A percentile compares a stretch with the other conserved stretches of the same genome.
Conservation (phyloP, 2,329 filamentous ascomycete species). For the Botrytis medusae region DNA sequence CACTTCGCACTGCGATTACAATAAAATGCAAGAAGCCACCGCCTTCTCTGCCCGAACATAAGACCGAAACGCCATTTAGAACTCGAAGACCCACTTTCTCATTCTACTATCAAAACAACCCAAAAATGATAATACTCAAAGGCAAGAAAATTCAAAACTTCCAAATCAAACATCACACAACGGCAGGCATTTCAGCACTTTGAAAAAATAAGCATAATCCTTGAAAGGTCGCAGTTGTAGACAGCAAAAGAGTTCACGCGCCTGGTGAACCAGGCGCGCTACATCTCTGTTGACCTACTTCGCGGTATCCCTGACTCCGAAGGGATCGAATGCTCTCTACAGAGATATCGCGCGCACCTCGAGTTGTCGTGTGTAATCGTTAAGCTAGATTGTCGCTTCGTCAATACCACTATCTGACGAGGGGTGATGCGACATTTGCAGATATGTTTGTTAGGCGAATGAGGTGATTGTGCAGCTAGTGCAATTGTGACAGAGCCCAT, state of each 20-base stretch:
- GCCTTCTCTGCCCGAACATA: neutral
- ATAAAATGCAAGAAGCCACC: neutral
- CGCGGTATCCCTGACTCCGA: conserved; percentile 9
- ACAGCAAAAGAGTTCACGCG: neutral
- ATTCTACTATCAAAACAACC: neutral
- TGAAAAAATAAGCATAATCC: neutral
- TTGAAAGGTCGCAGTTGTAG: neutral
- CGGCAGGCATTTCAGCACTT: no score
- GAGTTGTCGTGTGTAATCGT: conserved; percentile 9
- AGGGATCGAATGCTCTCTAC: conserved; percentile 12
- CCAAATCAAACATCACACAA: neutral
- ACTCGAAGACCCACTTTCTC: neutral
- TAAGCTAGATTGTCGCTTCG: conserved; percentile 3
- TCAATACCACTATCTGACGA: conserved; percentile 15
- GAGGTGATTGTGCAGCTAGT: neutral
- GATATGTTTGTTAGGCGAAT: neutral
- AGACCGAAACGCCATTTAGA: neutral
- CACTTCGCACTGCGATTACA: neutral
- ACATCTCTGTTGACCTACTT: neutral
- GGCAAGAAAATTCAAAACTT: neutral
- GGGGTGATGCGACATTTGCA: neutral
- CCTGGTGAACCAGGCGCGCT: neutral
- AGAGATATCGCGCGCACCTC: conserved; percentile 12
- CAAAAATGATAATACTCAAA: neutral
- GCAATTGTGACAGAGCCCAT: neutral